A percentile compares a stretch with the other conserved stretches of the same genome.
Evolutionary conservation across 345 rosid species (phyloP).

Genomic region (Bruguiera sexangula): DNA sequence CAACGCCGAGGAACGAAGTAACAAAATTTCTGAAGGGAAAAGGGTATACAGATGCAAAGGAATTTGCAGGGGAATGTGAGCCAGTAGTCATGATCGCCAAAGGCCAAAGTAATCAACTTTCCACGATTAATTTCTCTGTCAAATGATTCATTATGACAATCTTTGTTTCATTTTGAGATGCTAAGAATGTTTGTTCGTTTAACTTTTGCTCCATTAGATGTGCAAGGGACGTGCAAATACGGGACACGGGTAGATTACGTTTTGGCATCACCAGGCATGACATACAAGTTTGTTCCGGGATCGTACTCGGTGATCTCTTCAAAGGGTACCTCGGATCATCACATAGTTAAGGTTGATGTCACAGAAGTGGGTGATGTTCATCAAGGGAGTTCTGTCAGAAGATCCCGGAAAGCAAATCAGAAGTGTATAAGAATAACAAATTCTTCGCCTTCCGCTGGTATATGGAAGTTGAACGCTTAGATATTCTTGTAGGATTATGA

Average conservation of each 20-base stretch:
- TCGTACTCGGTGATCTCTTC: constrained; percentile 82
- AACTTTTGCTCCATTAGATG: constrained; percentile 38
- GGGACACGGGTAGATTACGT: constrained; percentile 89
- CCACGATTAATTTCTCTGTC: too few relatives aligned
- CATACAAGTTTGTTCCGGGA: constrained; percentile 64
- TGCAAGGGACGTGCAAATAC: constrained; percentile 96
- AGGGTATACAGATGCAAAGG: constrained; percentile 67
- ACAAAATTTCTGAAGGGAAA: constrained; percentile 59
- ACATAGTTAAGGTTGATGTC: constrained; percentile 78
- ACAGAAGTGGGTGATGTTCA: constrained; percentile 26
- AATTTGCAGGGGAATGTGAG: constrained; percentile 81
- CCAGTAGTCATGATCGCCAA: constrained; percentile 90
- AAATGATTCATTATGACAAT: too few relatives aligned
- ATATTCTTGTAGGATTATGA: neutral
- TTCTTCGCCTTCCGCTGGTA: constrained; percentile 36
- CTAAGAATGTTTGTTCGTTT: neutral
- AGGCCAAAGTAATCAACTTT: constrained; percentile 65
- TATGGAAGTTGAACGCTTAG: constrained; percentile 36
- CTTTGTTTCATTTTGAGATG: neutral
- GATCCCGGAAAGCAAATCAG: constrained; percentile 33
- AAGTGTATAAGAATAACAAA: constrained; percentile 33
- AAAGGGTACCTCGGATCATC: constrained; percentile 92
- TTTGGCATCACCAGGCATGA: constrained; percentile 52
- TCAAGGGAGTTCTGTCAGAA: constrained; percentile 26
- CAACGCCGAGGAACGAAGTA: constrained; percentile 72